Percentiles rank a stretch among this genome's conserved stretches.
These are phyloP conservation scores for Trypanosoma vivax DNA, from an alignment of 208 protist genomes.

Conservation along the genomic window DNA sequence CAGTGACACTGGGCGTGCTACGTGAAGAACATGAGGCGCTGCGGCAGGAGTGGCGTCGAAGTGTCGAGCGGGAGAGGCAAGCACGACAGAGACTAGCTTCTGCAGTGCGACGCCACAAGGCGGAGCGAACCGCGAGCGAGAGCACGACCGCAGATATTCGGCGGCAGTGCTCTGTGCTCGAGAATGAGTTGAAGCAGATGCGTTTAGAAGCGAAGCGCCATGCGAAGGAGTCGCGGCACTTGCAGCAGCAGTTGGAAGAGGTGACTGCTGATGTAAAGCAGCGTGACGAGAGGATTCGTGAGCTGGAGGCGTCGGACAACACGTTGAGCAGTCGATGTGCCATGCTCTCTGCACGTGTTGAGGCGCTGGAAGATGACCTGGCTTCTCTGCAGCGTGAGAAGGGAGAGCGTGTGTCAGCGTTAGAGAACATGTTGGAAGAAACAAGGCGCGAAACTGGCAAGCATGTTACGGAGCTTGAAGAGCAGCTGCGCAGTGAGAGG, in stretches of 20 bases:
- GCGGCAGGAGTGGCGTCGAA: constrained; percentile 14
- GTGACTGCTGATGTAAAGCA: background rate
- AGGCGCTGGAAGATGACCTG: background rate
- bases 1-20: constrained; percentile 7
- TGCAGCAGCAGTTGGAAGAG: constrained; percentile 1
- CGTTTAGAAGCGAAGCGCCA: constrained; percentile 5
- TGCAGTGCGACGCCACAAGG: constrained; percentile 1
- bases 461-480: constrained; percentile 4
- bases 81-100: constrained; percentile 2
- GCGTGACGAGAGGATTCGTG: background rate
- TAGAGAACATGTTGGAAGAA: background rate
- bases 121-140: background rate
- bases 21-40: constrained; percentile 9
- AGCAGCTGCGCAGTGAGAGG: constrained; percentile 10
- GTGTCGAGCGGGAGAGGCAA: constrained; percentile 13
- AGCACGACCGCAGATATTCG: background rate
- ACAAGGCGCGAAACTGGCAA: background rate
- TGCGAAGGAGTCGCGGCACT: constrained; percentile 1
- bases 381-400: background rate
- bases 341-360: background rate
- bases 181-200: constrained; percentile 5
- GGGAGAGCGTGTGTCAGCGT: background rate
- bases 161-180: background rate
- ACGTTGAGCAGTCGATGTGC: background rate
- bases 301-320: constrained; percentile 6